phyloP scores from a whole-genome alignment of 257 asterid genomes.

The Schizonepeta tenuifolia region DNA sequence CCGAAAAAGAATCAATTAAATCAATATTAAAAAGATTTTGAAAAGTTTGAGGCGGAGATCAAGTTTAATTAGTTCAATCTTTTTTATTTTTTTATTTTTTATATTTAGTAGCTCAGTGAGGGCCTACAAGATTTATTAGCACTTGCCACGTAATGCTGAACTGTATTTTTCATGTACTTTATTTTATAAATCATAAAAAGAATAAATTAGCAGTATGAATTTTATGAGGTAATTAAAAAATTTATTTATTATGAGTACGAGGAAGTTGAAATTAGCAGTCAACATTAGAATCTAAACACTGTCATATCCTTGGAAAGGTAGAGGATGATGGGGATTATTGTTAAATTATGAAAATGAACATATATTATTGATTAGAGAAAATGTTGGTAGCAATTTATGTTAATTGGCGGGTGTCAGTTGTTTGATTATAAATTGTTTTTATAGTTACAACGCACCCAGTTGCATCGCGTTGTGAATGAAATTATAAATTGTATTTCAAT shows the following conservation, averaged over 20 bases:
- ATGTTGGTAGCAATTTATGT: not conserved
- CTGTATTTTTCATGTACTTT: slow-evolving; percentile 17
- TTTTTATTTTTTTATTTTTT: too few species aligned
- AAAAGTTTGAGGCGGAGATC: slow-evolving; percentile 23
- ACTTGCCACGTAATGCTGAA: slow-evolving; percentile 30
- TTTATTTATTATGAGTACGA: not conserved
- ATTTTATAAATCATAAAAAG: not conserved
- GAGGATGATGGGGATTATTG: slow-evolving; percentile 35
- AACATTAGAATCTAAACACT: slow-evolving; percentile 36
- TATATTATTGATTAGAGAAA: not conserved
- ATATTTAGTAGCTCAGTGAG: not conserved
- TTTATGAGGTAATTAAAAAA: not conserved
- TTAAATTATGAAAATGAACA: not conserved
- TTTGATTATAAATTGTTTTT: too few species aligned
- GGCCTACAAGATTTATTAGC: slow-evolving; percentile 22
- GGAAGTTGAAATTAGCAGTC: slow-evolving; percentile 30
- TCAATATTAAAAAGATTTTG: not conserved
- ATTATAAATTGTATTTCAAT: too few species aligned
- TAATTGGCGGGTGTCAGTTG: not conserved
- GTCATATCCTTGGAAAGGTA: slow-evolving; percentile 34
- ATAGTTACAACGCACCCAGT: too few species aligned
- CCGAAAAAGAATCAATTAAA: not conserved
- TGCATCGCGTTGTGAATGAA: too few species aligned
- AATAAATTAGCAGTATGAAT: slow-evolving; percentile 5
- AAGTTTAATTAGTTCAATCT: not conserved